Evolutionary conservation across 208 protist species (phyloP).

Genomic region (Porcisia deanei): DNA sequence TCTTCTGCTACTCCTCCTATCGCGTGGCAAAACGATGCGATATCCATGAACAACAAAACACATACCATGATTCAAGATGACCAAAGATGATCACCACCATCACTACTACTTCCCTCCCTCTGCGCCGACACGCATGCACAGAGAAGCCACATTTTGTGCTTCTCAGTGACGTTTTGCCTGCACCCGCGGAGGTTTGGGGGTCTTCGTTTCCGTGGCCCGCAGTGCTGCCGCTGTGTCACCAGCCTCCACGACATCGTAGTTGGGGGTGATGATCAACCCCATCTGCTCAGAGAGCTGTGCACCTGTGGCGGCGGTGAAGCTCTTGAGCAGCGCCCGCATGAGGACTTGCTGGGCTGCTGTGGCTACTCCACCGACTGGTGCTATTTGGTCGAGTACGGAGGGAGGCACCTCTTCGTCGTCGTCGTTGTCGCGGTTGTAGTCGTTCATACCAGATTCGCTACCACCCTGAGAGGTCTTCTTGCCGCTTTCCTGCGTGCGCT

Average conservation of each 20-base stretch:
- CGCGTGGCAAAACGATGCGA: no score
- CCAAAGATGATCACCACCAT: no score
- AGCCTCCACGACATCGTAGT: constrained; percentile 43
- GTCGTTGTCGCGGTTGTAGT: background rate
- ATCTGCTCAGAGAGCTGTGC: constrained; percentile 47
- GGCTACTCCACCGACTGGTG: constrained; percentile 42
- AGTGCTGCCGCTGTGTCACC: constrained; percentile 48
- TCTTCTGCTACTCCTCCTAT: no score
- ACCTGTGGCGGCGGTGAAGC: constrained; percentile 39
- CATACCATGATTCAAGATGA: no score
- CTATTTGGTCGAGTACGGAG: constrained; percentile 18
- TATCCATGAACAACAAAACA: no score
- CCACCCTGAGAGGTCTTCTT: background rate
- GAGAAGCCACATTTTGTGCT: background rate
- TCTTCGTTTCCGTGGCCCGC: constrained; percentile 22
- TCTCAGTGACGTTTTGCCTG: background rate
- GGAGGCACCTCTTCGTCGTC: background rate
- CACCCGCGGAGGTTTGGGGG: background rate
- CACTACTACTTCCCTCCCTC: background rate
- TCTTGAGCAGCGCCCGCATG: constrained; percentile 41
- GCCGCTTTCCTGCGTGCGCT: background rate
- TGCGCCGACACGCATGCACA: background rate
- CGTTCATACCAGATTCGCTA: background rate
- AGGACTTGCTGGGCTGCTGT: constrained; percentile 49
- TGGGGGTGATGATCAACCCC: constrained; percentile 42